These are phyloP conservation scores for Halteria grandinella DNA, from an alignment of 73 alveolate genomes.

Conservation along the genomic window DNA sequence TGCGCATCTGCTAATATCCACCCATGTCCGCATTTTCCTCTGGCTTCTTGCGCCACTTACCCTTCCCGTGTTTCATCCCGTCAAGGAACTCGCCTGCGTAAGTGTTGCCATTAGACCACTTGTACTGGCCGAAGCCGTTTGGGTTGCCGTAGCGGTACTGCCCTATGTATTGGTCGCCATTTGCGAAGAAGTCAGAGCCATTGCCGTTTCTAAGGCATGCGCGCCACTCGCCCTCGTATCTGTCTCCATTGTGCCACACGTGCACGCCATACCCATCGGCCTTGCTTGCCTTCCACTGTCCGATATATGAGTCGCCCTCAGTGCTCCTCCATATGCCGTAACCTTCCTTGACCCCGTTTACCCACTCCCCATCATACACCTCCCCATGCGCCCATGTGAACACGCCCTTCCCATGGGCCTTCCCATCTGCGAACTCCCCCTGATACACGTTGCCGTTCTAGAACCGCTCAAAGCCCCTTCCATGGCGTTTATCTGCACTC, in stretches of 20 bases:
- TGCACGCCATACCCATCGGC: slow-evolving; percentile 95
- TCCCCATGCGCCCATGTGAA: slow-evolving; percentile 87
- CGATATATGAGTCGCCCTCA: slow-evolving; percentile 46
- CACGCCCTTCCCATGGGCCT: slow-evolving; percentile 88
- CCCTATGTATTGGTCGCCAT: slow-evolving; percentile 84
- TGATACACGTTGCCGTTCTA: slow-evolving; percentile 70
- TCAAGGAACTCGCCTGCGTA: slow-evolving; percentile 56
- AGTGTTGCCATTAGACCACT: slow-evolving; percentile 50
- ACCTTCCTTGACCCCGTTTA: slow-evolving; percentile 59
- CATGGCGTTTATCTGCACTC: slow-evolving; percentile 45
- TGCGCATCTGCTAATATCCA: too few species aligned
- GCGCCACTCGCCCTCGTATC: slow-evolving; percentile 87
- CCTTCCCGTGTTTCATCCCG: slow-evolving; percentile 57
- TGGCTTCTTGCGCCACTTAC: slow-evolving; percentile 43
- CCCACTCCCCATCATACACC: slow-evolving; percentile 82
- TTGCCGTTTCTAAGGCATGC: slow-evolving; percentile 68
- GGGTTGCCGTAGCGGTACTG: slow-evolving; percentile 82
- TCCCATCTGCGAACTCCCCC: slow-evolving; percentile 80
- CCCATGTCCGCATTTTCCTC: neutral
- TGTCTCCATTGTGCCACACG: slow-evolving; percentile 86
- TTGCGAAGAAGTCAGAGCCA: slow-evolving; percentile 66
- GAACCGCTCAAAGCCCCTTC: slow-evolving; percentile 63
- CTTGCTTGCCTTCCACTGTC: slow-evolving; percentile 44
- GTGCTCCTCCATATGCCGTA: slow-evolving; percentile 52
- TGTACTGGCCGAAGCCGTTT: slow-evolving; percentile 82